Conservation (phyloP, 2,329 filamentous ascomycete species). For the Aureobasidium leucospermi region DNA sequence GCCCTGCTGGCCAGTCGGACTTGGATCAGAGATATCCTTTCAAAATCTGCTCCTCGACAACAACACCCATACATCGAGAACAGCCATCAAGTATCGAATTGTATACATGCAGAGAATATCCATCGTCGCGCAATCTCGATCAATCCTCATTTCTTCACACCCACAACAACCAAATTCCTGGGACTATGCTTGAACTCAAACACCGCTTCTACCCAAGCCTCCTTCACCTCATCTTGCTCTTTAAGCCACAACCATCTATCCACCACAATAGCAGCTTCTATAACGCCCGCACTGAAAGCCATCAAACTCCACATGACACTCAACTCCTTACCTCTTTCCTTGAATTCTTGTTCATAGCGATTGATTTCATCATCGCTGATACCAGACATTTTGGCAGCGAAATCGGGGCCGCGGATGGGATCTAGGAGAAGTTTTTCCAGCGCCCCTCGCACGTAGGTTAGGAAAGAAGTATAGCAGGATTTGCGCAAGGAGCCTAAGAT, state of each 20-base stretch:
- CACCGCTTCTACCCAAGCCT: constrained; percentile 86
- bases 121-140: too few species aligned
- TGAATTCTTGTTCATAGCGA: constrained; percentile 60
- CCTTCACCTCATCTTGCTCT: constrained; percentile 63
- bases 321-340: constrained; percentile 66
- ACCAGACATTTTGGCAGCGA: constrained; percentile 56
- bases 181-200: constrained; percentile 85
- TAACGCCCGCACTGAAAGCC: constrained; percentile 85
- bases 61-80: too few species aligned
- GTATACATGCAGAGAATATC: too few species aligned
- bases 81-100: too few species aligned
- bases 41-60: too few species aligned
- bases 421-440: constrained; percentile 64
- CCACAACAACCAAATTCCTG: constrained; percentile 86
- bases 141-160: constrained; percentile 57
- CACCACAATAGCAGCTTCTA: constrained; percentile 82
- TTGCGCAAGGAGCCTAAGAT: constrained; percentile 83
- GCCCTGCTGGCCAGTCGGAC: too few species aligned
- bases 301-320: constrained; percentile 89
- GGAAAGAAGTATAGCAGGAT: constrained; percentile 66
- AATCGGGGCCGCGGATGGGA: constrained; percentile 49
- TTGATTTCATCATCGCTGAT: constrained; percentile 71
- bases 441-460: constrained; percentile 72
- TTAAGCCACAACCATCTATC: constrained; percentile 83
- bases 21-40: too few species aligned